Base-by-base conservation (phyloP, 129 eudicot species). In the Chrysanthemum seticuspe region DNA sequence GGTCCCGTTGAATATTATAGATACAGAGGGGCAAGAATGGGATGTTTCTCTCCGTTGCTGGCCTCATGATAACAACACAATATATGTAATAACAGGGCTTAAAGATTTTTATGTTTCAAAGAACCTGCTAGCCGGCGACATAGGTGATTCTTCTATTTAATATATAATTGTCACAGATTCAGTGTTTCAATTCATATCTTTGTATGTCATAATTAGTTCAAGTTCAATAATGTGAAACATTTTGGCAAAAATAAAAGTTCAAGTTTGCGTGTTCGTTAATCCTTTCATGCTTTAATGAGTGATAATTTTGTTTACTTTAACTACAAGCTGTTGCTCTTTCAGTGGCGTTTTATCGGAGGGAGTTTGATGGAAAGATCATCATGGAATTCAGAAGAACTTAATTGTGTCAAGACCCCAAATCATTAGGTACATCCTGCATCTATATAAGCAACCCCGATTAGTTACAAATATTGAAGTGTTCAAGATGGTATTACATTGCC, bases 11-110 rank as follows among this genome's bases (percentile, higher is more conserved):
- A 73, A 72, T 47, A 40, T 85, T 67, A 64, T 65, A 31, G 95
- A 88, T 76, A 85, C 84, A 21, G 80, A 83, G 58, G 90, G 90
- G 52, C 73, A 65, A 11, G 78, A 62, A 16, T 88, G 90, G 90
- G 73, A 67, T 53, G 55, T 76, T 73, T 36, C 25, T 63, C 78
- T 67, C 79, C 81, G 85, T 12, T 78, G 72, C 69, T 83, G 90
- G 88, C 68, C 60, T 59, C 47, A 59, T 3, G 19, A 8, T 12
- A 27, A 60, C 18, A 74, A 76, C 73, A 74, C 70, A 74, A 78
- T 68, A 57, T 79, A 83, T 76, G 80, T 83, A 34, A 70, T 88
- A 18, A 86, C 85, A 75, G 90, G 90, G 70, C 75, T 83, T 69
- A 83, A 83, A 77, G 79, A 76, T 31, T 79, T 73, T 71, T 78